Percentiles rank a stretch among this genome's conserved stretches.
phyloP scores from a whole-genome alignment of 768 basidiomycete genomes.

The Dentipellis fragilis region DNA sequence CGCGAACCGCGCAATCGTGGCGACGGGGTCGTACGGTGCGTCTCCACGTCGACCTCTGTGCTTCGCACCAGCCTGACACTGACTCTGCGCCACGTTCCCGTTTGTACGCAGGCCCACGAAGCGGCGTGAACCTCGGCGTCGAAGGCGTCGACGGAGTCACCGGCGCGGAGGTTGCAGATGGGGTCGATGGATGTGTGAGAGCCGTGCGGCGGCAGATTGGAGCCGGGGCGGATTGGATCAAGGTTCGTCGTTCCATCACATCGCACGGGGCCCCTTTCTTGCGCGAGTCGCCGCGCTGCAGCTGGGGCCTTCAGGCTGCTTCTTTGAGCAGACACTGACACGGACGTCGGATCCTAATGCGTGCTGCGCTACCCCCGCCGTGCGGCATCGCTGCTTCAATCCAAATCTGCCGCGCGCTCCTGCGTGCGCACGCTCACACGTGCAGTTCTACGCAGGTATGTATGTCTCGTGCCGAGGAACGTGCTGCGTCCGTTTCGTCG shows the following conservation, averaged over 20 bases:
- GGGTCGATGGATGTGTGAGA: conserved; percentile 40
- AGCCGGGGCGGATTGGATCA: conserved; percentile 60
- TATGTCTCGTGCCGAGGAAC: too few species aligned
- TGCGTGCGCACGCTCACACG: too few species aligned
- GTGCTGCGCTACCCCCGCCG: too few species aligned
- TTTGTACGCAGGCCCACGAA: conserved; percentile 39
- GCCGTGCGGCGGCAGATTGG: conserved; percentile 54
- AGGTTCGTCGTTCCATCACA: conserved; percentile 26
- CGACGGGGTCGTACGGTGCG: conserved; percentile 51
- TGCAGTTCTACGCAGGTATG: too few species aligned
- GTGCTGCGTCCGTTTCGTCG: too few species aligned
- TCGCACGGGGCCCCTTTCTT: neutral
- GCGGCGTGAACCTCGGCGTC: conserved; percentile 29
- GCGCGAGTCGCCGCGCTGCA: neutral
- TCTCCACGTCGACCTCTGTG: neutral
- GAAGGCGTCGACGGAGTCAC: conserved; percentile 48
- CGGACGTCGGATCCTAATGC: too few species aligned
- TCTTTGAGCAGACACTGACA: too few species aligned
- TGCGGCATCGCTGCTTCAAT: too few species aligned
- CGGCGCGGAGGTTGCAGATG: conserved; percentile 52
- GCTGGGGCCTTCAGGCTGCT: neutral
- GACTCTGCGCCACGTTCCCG: neutral
- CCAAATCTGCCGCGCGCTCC: too few species aligned
- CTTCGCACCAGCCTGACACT: neutral
- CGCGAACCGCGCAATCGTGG: conserved; percentile 47